Conservation (phyloP, 75 land plant species). For the Cunninghamia lanceolata region DNA sequence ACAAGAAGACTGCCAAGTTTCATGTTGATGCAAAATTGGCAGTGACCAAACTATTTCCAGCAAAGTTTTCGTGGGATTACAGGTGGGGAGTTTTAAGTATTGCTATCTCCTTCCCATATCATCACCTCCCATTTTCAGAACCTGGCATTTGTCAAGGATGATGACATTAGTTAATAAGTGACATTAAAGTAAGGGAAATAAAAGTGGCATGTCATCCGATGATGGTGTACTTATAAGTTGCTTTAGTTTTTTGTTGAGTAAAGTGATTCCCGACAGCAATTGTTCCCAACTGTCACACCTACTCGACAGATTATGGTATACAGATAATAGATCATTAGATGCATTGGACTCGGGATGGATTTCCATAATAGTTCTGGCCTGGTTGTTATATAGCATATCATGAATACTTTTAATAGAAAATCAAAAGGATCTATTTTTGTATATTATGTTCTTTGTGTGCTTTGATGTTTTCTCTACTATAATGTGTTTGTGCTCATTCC, state of each 20-base stretch:
- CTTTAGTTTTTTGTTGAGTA: background rate
- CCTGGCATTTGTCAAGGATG: background rate
- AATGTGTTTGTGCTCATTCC: background rate
- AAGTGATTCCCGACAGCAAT: background rate
- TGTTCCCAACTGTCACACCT: background rate
- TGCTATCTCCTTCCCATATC: background rate
- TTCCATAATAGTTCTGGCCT: background rate
- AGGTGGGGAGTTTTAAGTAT: background rate
- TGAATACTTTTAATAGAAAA: background rate
- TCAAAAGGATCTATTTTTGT: background rate
- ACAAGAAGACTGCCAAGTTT: background rate
- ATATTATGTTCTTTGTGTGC: background rate
- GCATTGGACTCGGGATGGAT: background rate
- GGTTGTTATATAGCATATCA: background rate
- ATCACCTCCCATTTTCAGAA: background rate
- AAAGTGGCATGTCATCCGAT: background rate
- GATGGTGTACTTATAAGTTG: background rate
- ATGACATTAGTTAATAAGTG: background rate
- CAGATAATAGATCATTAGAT: background rate
- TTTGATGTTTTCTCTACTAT: background rate
- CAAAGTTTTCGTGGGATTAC: background rate
- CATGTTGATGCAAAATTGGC: background rate
- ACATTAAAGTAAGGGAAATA: background rate
- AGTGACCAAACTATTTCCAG: background rate
- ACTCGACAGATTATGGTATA: background rate